These are phyloP conservation scores for Cucurbita moschata DNA, from an alignment of 306 rosid species.

Conservation along the genomic window DNA sequence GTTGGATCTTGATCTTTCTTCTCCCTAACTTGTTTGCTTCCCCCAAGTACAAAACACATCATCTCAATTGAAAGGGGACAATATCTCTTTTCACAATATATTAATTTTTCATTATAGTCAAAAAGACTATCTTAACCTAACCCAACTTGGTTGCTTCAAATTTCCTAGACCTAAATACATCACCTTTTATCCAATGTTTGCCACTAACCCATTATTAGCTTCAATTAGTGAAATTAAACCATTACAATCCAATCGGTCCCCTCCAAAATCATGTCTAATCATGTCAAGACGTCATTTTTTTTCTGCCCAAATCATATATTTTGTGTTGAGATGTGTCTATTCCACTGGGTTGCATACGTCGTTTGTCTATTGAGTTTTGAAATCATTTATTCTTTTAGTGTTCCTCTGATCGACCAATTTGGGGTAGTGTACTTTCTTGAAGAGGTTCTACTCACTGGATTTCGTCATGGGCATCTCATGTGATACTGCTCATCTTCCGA, in stretches of 20 bases:
- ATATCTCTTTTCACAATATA: not conserved
- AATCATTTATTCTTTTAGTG: no score
- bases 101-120: not conserved
- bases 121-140: not conserved
- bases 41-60: not conserved
- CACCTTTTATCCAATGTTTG: not conserved
- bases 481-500: no score
- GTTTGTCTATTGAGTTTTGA: no score
- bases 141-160: not conserved
- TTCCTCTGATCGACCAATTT: no score
- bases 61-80: not conserved
- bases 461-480: no score
- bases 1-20: no score
- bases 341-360: no score
- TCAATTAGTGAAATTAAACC: not conserved
- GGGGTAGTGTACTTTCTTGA: no score
- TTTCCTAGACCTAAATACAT: not conserved
- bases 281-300: not conserved
- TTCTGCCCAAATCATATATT: not conserved
- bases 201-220: not conserved
- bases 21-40: not conserved
- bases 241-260: not conserved
- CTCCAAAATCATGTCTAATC: not conserved
- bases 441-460: no score
- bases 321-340: no score